Evolutionary conservation across 169 alveolate genomes (phyloP), one percentile per base, ranked within the genome.

Genomic region (Neospora caninum): DNA sequence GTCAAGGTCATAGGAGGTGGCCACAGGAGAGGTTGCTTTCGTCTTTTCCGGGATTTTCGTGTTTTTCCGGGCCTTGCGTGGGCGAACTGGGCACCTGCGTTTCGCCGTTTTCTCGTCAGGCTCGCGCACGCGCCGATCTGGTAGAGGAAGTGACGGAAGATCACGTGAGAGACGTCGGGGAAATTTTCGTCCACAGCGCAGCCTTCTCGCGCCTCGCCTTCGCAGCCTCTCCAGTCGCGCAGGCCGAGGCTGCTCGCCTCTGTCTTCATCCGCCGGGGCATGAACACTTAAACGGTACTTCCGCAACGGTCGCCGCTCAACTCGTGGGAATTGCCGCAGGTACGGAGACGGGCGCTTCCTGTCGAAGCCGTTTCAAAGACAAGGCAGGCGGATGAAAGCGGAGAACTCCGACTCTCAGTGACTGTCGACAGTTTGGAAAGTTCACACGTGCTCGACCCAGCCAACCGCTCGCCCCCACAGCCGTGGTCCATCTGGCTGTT

Each of bases 41-140:
- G n/a, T n/a, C n/a, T n/a, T 49, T 49, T 49, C 13, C 58, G 13
- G 4, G 58, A 13, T 49, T 49, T 49, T 49, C 58, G 4, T 49
- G 22, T 49, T 13, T 49, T 49, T 49, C 13, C 58, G n/a, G n/a
- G n/a, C n/a, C n/a, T n/a, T n/a, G n/a, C n/a, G n/a, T n/a, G n/a
- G n/a, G n/a, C n/a, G n/a, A n/a, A n/a, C n/a, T n/a, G n/a, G n/a
- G n/a, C n/a, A n/a, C n/a, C n/a, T n/a, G n/a, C n/a, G n/a, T n/a
- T n/a, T n/a, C n/a, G n/a, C n/a, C n/a, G n/a, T 13, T 49, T 49
- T 49, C 13, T 49, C 13, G 58, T 2, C 84, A 73, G 84, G 84
- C 84, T 1, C 84, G 84, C 43, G 84, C 84, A 13, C 84, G 84
- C 27, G 84, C 84, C 16, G 84, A 73, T 43, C 20, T 73, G 39